These are phyloP conservation scores for Puya raimondii DNA, from an alignment of 176 grass and related monocot genomes.

Conservation along the genomic window DNA sequence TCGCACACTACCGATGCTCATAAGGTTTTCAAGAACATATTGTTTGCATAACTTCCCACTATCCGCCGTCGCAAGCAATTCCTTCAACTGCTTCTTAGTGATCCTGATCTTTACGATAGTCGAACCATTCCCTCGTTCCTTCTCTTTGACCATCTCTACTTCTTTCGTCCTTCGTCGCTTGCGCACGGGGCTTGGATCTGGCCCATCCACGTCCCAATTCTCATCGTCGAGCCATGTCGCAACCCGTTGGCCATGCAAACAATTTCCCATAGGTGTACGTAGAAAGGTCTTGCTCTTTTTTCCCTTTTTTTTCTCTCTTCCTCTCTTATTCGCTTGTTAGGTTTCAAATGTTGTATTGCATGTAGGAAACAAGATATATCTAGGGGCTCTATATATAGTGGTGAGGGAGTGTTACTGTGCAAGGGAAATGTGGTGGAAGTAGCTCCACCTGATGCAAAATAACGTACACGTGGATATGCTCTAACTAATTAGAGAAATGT, in stretches of 20 bases:
- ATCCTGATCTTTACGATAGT: slow-evolving; percentile 59
- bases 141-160: slow-evolving; percentile 4
- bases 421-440: too few relatives aligned
- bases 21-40: slow-evolving; percentile 34
- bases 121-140: not conserved
- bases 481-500: too few relatives aligned
- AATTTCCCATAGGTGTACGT: slow-evolving; percentile 21
- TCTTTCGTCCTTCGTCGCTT: not conserved
- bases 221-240: slow-evolving; percentile 22
- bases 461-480: too few relatives aligned
- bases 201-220: slow-evolving; percentile 6
- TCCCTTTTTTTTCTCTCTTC: too few relatives aligned
- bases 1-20: slow-evolving; percentile 24
- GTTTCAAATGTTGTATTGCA: too few relatives aligned
- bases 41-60: slow-evolving; percentile 6
- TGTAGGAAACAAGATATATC: too few relatives aligned
- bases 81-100: slow-evolving; percentile 52
- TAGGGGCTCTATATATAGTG: too few relatives aligned
- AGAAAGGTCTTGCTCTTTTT: not conserved
- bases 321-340: too few relatives aligned
- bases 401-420: too few relatives aligned
- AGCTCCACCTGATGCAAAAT: too few relatives aligned
- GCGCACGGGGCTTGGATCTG: not conserved
- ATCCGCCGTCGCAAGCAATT: slow-evolving; percentile 36
- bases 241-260: slow-evolving; percentile 3